Percentiles rank a stretch among this genome's conserved stretches.
Conservation (phyloP, 352 stramenopile species). For the Globisporangium cylindrosporum region DNA sequence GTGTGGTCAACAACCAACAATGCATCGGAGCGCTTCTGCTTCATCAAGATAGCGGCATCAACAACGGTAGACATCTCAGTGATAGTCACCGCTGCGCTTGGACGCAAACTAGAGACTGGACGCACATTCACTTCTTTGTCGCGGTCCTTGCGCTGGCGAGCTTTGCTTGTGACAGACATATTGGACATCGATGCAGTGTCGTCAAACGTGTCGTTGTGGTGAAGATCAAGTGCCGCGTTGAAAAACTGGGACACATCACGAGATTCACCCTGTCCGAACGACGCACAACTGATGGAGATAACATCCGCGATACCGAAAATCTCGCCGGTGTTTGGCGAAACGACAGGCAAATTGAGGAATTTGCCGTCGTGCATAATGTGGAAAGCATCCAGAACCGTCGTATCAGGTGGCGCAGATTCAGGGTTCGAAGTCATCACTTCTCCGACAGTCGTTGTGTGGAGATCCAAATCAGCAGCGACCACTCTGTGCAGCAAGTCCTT, state of each 20-base stretch:
- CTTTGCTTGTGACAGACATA: conserved; percentile 52
- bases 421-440: conserved; percentile 96
- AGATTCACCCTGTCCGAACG: conserved; percentile 67
- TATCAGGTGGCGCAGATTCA: conserved; percentile 91
- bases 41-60: conserved; percentile 87
- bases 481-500: conserved; percentile 98
- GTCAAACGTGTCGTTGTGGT: conserved; percentile 61
- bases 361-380: conserved; percentile 98
- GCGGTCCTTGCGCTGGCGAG: conserved; percentile 66
- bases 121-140: conserved; percentile 78
- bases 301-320: conserved; percentile 84
- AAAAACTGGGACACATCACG: conserved; percentile 79
- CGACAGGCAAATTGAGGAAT: conserved; percentile 97
- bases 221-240: conserved; percentile 68
- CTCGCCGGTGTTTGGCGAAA: conserved; percentile 65
- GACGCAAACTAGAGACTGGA: conserved; percentile 79
- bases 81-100: conserved; percentile 74
- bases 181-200: conserved; percentile 44
- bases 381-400: conserved; percentile 95
- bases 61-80: conserved; percentile 80
- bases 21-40: conserved; percentile 90
- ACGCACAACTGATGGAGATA: conserved; percentile 70
- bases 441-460: conserved; percentile 86
- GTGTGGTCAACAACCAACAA: conserved; percentile 89
- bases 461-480: conserved; percentile 88